These are phyloP conservation scores for Candida tammaniensis DNA, from an alignment of 805 yeast genomes.

Conservation along the genomic window DNA sequence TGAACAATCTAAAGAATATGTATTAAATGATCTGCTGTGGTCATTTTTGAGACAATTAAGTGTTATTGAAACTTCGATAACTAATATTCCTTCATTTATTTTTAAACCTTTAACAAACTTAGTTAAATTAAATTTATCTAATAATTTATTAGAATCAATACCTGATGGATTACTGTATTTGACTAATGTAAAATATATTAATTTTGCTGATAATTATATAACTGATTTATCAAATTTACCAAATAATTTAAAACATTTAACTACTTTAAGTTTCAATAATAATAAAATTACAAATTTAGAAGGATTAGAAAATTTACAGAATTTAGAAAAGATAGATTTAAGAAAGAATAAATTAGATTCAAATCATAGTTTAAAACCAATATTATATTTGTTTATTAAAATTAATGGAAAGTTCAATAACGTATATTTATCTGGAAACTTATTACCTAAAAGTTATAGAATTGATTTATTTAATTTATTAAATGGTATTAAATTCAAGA, in stretches of 20 bases:
- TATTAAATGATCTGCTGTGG: constrained; percentile 34
- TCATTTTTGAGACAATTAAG: constrained; percentile 39
- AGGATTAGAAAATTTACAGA: constrained; percentile 42
- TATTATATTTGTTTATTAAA: constrained; percentile 31
- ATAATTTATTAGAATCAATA: constrained; percentile 46
- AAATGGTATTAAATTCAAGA: constrained; percentile 50
- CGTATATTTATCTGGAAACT: constrained; percentile 42
- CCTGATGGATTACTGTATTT: constrained; percentile 56
- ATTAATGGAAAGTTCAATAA: constrained; percentile 31
- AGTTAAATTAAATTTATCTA: constrained; percentile 54
- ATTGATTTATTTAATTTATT: constrained; percentile 54
- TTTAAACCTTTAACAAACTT: constrained; percentile 39
- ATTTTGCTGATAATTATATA: constrained; percentile 42
- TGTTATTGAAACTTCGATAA: constrained; percentile 38
- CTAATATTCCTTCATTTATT: constrained; percentile 29
- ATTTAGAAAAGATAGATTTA: constrained; percentile 51
- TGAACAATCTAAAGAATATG: constrained; percentile 18
- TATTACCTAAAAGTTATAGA: constrained; percentile 45
- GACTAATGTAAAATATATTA: constrained; percentile 44
- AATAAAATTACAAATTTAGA: constrained; percentile 42
- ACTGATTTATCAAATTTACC: constrained; percentile 35
- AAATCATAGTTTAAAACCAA: constrained; percentile 32
- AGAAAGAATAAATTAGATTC: constrained; percentile 44
- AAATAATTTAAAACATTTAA: constrained; percentile 28
- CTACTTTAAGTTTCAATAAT: constrained; percentile 50